phyloP scores from a whole-genome alignment of 78 protist genomes.

The Dictyostelium intermedium region DNA sequence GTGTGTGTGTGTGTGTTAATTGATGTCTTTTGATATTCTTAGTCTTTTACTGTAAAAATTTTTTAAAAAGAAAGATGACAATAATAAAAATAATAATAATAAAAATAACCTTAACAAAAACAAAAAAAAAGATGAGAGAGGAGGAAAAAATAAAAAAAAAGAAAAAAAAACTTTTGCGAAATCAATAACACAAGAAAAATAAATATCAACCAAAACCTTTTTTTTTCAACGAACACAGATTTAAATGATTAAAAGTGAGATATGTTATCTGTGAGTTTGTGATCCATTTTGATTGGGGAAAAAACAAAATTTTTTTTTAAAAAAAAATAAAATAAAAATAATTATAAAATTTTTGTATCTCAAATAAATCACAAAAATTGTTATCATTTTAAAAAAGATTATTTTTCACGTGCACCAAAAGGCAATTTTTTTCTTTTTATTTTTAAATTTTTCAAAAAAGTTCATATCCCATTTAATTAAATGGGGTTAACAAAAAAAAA shows the following conservation, averaged over 20 bases:
- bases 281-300: neutral
- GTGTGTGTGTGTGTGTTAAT: neutral
- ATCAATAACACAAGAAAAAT: neutral
- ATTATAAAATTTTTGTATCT: neutral
- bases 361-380: neutral
- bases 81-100: neutral
- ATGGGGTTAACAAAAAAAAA: neutral
- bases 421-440: no score
- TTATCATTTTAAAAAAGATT: neutral
- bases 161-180: neutral
- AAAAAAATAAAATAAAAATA: no score
- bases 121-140: neutral
- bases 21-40: neutral
- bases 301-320: no score
- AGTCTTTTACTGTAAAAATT: neutral
- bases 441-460: no score
- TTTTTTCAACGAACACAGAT: neutral
- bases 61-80: neutral
- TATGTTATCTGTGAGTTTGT: neutral
- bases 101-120: neutral
- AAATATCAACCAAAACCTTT: neutral
- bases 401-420: neutral
- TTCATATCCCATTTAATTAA: no score
- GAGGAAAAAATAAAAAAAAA: neutral
- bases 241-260: neutral